Base-by-base conservation (phyloP, 2,329 filamentous ascomycete species). In the Sarocladium strictum region DNA sequence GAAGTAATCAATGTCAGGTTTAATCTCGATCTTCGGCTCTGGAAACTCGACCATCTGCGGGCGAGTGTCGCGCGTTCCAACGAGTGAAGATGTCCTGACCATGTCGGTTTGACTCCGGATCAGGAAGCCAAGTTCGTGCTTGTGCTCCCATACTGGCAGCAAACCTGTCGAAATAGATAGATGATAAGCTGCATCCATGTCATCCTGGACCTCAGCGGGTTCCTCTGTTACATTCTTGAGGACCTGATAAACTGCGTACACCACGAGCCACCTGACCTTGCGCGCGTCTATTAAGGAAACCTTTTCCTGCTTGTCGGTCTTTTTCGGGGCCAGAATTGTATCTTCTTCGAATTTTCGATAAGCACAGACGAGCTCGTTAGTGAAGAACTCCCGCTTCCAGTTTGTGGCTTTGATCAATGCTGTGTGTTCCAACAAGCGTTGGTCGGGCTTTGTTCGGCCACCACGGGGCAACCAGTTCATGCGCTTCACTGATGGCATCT, bases 221-320 rank as follows among this genome's bases (percentile, higher is more conserved):
- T 80, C 73, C 32, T 78, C 72, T 1, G 82, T 85, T 35, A 84
- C 83, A 53, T 81, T 81, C 10, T 80, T 77, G 1, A 94, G 76
- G n/a, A 84, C 85, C 65, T 94, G 89, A 55, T 90, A 78, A 3
- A 83, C 78, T 17, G 83, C 79, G 62, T 93, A 93, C 6, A 93
- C 78, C 33, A 92, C 65, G 27, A 92, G 80, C 89, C 89, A 94
- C 37, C 89, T 78, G 15, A 91, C 80, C 67, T 90, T 92, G 38
- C 89, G 82, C 1, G 83, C 87, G 58, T 93, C 89, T 9, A 78
- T 73, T 11, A 83, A 70, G 0, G 68, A 68, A 2, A 72, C 63
- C 62, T 81, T 84, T 33, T 83, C 80, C 5, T 66, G 57, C 55
- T 80, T 82, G 56, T 86, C 80, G 1, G 72, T 70, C 57, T 79